phyloP scores from a whole-genome alignment of 2,329 filamentous ascomycete species.

The Hypoxylon sp. region DNA sequence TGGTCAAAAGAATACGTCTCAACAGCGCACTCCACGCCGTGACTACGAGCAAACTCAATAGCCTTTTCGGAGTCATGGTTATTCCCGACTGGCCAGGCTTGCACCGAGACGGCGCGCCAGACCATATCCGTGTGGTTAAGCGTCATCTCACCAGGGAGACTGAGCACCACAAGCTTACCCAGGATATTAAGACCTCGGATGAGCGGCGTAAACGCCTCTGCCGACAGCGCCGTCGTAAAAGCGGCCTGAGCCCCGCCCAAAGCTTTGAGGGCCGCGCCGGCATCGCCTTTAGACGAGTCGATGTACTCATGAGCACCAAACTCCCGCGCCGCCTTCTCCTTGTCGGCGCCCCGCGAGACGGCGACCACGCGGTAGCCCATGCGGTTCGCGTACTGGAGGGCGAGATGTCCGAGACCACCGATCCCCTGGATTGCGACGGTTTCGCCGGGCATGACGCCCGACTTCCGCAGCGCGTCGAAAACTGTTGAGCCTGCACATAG shows the following conservation, averaged over 20 bases:
- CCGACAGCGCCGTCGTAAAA: slow-evolving; percentile 30
- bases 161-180: slow-evolving; percentile 43
- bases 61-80: slow-evolving; percentile 35
- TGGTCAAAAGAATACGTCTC: slow-evolving; percentile 39
- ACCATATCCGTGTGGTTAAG: slow-evolving; percentile 34
- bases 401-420: slow-evolving; percentile 76
- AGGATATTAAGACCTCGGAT: slow-evolving; percentile 39
- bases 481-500: slow-evolving; percentile 67
- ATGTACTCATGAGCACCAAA: slow-evolving; percentile 72
- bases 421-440: slow-evolving; percentile 68
- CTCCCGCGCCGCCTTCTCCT: slow-evolving; percentile 67
- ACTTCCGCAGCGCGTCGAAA: slow-evolving; percentile 59
- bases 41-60: slow-evolving; percentile 35
- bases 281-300: slow-evolving; percentile 38
- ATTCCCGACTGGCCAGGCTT: slow-evolving; percentile 35
- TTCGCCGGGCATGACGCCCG: slow-evolving; percentile 54
- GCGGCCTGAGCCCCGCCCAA: slow-evolving; percentile 32
- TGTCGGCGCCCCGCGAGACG: slow-evolving; percentile 63
- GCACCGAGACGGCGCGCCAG: slow-evolving; percentile 34
- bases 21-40: slow-evolving; percentile 31
- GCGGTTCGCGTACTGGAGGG: slow-evolving; percentile 74
- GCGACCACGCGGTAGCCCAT: slow-evolving; percentile 76
- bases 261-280: slow-evolving; percentile 23
- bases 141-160: slow-evolving; percentile 31
- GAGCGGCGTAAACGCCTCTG: slow-evolving; percentile 34